phyloP scores from a whole-genome alignment of 768 basidiomycete genomes.

The Leccinum imitatum region DNA sequence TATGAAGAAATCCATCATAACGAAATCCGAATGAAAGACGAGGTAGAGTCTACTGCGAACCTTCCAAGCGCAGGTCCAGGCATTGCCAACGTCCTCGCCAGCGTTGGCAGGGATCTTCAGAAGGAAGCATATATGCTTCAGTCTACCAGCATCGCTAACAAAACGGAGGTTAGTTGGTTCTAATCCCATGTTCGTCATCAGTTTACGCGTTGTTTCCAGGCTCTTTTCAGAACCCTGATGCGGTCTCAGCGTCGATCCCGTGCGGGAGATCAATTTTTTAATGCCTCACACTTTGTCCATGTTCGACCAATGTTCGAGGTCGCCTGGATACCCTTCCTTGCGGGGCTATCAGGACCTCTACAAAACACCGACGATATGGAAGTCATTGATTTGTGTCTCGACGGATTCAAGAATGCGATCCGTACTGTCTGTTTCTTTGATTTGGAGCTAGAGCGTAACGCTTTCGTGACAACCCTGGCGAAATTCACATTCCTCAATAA shows the following conservation, averaged over 20 bases:
- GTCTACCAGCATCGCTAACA: slow-evolving; percentile 93
- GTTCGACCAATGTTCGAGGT: slow-evolving; percentile 99
- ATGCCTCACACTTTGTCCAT: slow-evolving; percentile 94
- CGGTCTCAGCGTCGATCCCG: slow-evolving; percentile 86
- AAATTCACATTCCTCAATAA: slow-evolving; percentile 99
- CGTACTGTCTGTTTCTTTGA: slow-evolving; percentile 97
- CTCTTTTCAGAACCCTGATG: slow-evolving; percentile 90
- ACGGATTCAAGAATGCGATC: slow-evolving; percentile 97
- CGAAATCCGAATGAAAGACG: slow-evolving; percentile 99
- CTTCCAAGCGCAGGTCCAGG: slow-evolving; percentile 59
- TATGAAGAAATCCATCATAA: slow-evolving; percentile 90
- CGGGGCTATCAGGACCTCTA: slow-evolving; percentile 89
- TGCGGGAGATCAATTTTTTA: slow-evolving; percentile 86
- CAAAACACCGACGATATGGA: slow-evolving; percentile 96
- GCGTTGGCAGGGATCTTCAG: slow-evolving; percentile 92
- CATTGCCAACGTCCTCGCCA: slow-evolving; percentile 77
- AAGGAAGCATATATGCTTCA: slow-evolving; percentile 95
- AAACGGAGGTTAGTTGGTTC: slow-evolving; percentile 73
- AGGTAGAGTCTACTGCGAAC: slow-evolving; percentile 61
- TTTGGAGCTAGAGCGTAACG: slow-evolving; percentile 95
- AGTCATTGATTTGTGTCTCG: slow-evolving; percentile 86
- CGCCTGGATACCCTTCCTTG: slow-evolving; percentile 97
- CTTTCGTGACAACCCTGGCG: slow-evolving; percentile 92
- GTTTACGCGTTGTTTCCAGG: slow-evolving; percentile 44
- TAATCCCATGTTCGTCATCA: background rate